Evolutionary conservation across 371 early-diverging fungal genomes (phyloP), one percentile per base, ranked within the genome.

Genomic region (Mucor sp.): DNA sequence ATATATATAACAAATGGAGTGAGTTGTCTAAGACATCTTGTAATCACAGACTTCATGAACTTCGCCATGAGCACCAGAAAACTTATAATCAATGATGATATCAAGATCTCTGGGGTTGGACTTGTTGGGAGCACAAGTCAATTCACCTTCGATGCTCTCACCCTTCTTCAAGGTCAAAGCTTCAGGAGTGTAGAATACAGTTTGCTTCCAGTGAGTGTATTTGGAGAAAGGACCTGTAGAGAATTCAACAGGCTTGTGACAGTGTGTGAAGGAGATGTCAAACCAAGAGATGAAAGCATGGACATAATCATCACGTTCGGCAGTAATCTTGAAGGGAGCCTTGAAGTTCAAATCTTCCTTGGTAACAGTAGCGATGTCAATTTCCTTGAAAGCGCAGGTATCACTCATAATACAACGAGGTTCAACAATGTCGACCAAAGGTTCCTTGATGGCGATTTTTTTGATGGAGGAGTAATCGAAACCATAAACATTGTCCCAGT

Each of bases 191-290:
- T 95, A 95, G 70, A 99, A 97, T 30, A 96, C 90, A 23, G 98
- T 97, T 80, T 99, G 98, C 86, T 97, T 98, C 99, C 99, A 99
- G 80, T 99, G 99, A 43, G 99, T 99, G 74, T 94, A 93, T 80
- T 91, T 89, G 50, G 91, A 85, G 62, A 87, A 83, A 6, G 98
- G 96, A 4, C 94, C 91, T 9, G 99, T 99, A 65, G 94, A 93
- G 78, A 99, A 97, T 66, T 79, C 74, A 64, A 97, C 87, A 30
- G 93, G 93, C 85, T 90, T 93, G 80, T 90, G 93, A 82, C 89
- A 93, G 66, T 89, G 89, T 14, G 88, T 88, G 78, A 99, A 99
- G 60, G 84, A 88, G 65, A 94, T 95, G 79, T 98, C 98, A 74
- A 99, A 99, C 94, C 94, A 95, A 32, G 90, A 88, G 78, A 98